Conservation (phyloP, 1,284 basidiomycete genomes). For the Fomitopsis palustris region DNA sequence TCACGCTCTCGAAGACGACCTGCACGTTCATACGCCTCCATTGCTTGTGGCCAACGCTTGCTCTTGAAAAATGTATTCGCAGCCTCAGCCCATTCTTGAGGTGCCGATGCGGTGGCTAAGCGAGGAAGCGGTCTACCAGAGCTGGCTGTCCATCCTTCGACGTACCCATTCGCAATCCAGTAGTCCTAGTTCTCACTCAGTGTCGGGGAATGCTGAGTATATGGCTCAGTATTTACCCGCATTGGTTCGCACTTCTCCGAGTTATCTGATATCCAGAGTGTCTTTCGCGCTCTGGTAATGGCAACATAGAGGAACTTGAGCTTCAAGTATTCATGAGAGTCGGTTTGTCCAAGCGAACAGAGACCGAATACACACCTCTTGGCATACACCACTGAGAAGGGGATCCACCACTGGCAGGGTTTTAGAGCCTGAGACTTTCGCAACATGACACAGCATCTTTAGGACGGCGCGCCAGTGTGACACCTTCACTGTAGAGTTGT, state of each 20-base stretch:
- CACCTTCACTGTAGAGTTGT: constrained; percentile 49
- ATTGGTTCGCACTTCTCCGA: constrained; percentile 56
- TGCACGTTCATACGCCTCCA: constrained; percentile 58
- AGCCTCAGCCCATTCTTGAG: constrained; percentile 52
- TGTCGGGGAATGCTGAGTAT: neutral
- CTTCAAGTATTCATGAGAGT: constrained; percentile 28
- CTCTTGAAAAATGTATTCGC: constrained; percentile 51
- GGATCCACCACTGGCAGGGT: constrained; percentile 48
- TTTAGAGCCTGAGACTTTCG: constrained; percentile 14
- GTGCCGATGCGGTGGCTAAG: constrained; percentile 43
- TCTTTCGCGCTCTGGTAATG: constrained; percentile 63
- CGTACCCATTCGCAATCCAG: constrained; percentile 41
- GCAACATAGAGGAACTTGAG: constrained; percentile 69
- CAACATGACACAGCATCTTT: constrained; percentile 32
- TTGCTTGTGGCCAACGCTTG: constrained; percentile 54
- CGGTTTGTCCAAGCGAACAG: neutral
- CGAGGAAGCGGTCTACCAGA: constrained; percentile 42
- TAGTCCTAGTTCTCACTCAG: constrained; percentile 33
- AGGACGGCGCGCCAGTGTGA: constrained; percentile 60
- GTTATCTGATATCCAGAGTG: constrained; percentile 63
- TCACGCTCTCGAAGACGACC: constrained; percentile 36
- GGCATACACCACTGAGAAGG: constrained; percentile 54
- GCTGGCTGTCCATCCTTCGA: constrained; percentile 34
- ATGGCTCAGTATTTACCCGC: constrained; percentile 37
- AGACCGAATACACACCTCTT: constrained; percentile 42